Evolutionary conservation across 371 early-diverging fungal genomes (phyloP).

Genomic region (Mortierella sp.): DNA sequence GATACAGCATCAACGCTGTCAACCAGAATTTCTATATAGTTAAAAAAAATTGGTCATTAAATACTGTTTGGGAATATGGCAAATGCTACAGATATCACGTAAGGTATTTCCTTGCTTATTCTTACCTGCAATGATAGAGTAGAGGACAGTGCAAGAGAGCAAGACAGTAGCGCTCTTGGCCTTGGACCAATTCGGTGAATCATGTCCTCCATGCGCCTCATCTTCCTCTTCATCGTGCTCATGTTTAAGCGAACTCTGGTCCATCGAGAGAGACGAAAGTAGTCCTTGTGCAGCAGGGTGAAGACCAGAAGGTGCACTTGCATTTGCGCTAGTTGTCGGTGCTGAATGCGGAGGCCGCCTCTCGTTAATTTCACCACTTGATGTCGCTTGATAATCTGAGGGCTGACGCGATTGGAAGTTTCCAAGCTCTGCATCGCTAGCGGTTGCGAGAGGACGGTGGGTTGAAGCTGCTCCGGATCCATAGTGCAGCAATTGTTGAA

Average conservation of each 20-base stretch:
- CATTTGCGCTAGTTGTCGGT: slow-evolving; percentile 4
- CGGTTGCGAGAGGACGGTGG: slow-evolving; percentile 1
- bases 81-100: not conserved
- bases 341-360: slow-evolving; percentile 36
- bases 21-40: slow-evolving; percentile 74
- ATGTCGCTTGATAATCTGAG: slow-evolving; percentile 29
- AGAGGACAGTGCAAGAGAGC: slow-evolving; percentile 86
- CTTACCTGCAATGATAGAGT: slow-evolving; percentile 83
- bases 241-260: slow-evolving; percentile 52
- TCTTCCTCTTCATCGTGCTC: slow-evolving; percentile 71
- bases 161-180: slow-evolving; percentile 84
- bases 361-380: slow-evolving; percentile 8
- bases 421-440: slow-evolving; percentile 34
- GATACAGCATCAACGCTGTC: slow-evolving; percentile 83
- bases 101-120: not conserved
- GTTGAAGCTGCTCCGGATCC: slow-evolving; percentile 22
- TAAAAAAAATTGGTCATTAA: not conserved
- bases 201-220: slow-evolving; percentile 84
- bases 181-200: slow-evolving; percentile 94
- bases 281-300: slow-evolving; percentile 51
- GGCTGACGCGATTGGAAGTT: slow-evolving; percentile 1
- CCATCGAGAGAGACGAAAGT: slow-evolving; percentile 44
- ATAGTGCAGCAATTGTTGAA: slow-evolving; percentile 56
- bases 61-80: not conserved
- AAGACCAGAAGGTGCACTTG: slow-evolving; percentile 11